Base-by-base conservation (phyloP, 306 rosid species). In the Datisca glomerata region DNA sequence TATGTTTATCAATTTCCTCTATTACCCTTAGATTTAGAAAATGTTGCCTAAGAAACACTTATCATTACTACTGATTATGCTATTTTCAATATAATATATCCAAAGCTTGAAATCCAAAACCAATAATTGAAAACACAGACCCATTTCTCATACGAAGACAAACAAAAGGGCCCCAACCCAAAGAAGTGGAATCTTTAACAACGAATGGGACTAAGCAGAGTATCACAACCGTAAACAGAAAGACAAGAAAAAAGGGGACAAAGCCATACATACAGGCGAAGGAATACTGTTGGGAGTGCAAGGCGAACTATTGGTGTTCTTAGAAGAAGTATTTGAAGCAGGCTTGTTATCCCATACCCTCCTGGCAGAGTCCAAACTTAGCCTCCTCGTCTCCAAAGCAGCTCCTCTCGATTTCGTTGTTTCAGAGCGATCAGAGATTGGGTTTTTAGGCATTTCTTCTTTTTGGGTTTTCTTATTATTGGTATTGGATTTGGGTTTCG, bases 321-420 rank as follows among this genome's bases (percentile, higher is more conserved):
- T 35, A 16, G 54, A 21, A 25, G 28, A 19, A 45, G 18, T 16
- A 7, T 61, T 47, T 1, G 51, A 24, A n/a, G 27, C 5, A n/a
- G 59, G 17, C 4, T 46, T 43, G 13, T 65, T 68, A 39, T 68
- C 75, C 93, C 86, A 81, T 21, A 45, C 71, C 25, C 73, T 66
- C 49, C 78, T 71, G 1, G 78, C 35, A 5, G 86, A 81, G 65
- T 77, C 93, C 65, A 81, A 63, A 47, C 93, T 81, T 62, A 81
- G 39, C 59, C 93, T 73, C 40, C 86, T 67, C 66, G 45, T 19
- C 31, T 62, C 63, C 2, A 49, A 12, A 18, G 43, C 28, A 35
- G 6, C 53, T 42, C 2, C 35, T 13, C 35, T 31, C 8, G 35
- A 21, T 24, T 49, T 55, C 17, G 8, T 36, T 15, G 41, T 12